These are phyloP conservation scores for Cyberlindnera americana DNA, from an alignment of 805 yeast genomes.

Conservation along the genomic window DNA sequence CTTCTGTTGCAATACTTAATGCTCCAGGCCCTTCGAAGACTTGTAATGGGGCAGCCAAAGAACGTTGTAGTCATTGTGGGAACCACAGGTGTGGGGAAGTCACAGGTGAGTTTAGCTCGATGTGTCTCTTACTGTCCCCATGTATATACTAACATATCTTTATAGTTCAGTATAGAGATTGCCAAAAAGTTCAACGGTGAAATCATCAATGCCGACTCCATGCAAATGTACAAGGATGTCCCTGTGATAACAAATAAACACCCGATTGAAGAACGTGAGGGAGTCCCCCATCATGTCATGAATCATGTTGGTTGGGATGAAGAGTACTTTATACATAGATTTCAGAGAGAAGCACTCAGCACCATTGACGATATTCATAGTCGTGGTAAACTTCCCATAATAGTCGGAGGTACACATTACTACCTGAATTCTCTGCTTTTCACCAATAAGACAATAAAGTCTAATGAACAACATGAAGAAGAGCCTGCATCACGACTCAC, in stretches of 20 bases:
- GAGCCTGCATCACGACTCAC: constrained; percentile 20
- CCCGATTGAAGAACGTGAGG: constrained; percentile 71
- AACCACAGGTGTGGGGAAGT: constrained; percentile 96
- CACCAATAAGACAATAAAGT: constrained; percentile 58
- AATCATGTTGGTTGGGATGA: constrained; percentile 78
- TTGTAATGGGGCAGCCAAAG: constrained; percentile 22
- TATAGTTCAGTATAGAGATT: constrained; percentile 66
- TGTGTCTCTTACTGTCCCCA: neutral
- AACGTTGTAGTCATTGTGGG: constrained; percentile 73
- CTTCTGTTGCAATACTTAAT: too few species aligned
- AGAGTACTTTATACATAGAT: constrained; percentile 77
- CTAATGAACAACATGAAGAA: constrained; percentile 13
- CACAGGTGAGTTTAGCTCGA: constrained; percentile 58
- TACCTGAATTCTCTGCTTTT: constrained; percentile 78
- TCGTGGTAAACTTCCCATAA: constrained; percentile 73
- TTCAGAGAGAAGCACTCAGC: constrained; percentile 63
- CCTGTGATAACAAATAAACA: constrained; percentile 90
- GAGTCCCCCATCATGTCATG: constrained; percentile 82
- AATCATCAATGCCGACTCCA: constrained; percentile 91
- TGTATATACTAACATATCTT: neutral
- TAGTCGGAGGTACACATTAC: constrained; percentile 96
- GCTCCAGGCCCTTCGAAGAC: constrained; percentile 7
- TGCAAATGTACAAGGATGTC: constrained; percentile 82
- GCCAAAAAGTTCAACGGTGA: constrained; percentile 82
- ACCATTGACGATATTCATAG: constrained; percentile 61